phyloP scores from a whole-genome alignment of 495 filamentous ascomycete species.

The Aspergillus taichungensis region DNA sequence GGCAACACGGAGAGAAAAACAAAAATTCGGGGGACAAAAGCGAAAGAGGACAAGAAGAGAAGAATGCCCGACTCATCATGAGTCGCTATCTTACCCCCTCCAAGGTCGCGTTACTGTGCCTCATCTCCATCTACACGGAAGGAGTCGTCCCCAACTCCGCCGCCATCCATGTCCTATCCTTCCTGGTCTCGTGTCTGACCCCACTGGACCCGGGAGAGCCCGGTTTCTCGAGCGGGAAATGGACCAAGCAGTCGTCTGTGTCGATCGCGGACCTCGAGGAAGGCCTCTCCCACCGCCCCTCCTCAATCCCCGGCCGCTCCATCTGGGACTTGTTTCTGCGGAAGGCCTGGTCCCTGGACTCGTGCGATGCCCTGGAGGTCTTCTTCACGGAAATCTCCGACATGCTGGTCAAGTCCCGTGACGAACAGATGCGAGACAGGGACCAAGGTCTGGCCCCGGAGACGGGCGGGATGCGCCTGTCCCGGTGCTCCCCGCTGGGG shows the following conservation, averaged over 20 bases:
- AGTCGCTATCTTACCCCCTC: slow-evolving; percentile 76
- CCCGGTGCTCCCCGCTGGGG: slow-evolving; percentile 71
- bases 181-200: slow-evolving; percentile 68
- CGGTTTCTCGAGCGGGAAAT: slow-evolving; percentile 23
- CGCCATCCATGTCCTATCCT: slow-evolving; percentile 76
- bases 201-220: slow-evolving; percentile 33
- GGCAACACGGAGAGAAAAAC: too few relatives aligned
- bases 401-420: slow-evolving; percentile 53
- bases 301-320: slow-evolving; percentile 65
- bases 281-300: slow-evolving; percentile 48
- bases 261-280: slow-evolving; percentile 61
- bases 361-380: slow-evolving; percentile 61
- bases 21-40: too few relatives aligned
- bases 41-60: background rate
- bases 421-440: slow-evolving; percentile 39
- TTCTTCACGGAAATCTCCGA: slow-evolving; percentile 52
- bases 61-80: slow-evolving; percentile 38
- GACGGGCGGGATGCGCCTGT: slow-evolving; percentile 38
- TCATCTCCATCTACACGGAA: slow-evolving; percentile 73
- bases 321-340: slow-evolving; percentile 80
- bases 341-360: slow-evolving; percentile 79
- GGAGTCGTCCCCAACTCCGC: slow-evolving; percentile 63
- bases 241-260: slow-evolving; percentile 41
- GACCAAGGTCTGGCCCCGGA: slow-evolving; percentile 42
- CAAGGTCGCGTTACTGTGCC: slow-evolving; percentile 71